Base-by-base conservation (phyloP, 129 eudicot species). In the Tagetes erecta region DNA sequence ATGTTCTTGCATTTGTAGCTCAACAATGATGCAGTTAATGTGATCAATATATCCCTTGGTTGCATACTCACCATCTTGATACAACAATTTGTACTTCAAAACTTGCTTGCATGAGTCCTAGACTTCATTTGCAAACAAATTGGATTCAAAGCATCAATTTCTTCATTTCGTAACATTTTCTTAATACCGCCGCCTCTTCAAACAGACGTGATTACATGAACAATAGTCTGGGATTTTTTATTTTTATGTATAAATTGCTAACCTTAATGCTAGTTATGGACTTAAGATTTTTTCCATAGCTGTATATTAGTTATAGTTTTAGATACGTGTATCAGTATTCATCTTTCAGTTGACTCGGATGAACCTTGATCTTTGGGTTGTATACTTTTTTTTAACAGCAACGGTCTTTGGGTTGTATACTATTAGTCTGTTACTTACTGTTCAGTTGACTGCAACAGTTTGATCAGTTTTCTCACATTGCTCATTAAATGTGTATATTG, bases 21-120 rank as follows among this genome's bases (percentile, higher is more conserved):
- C 63, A 94, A 84, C 88, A 94, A 94, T 49, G 98, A 94, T 56
- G 89, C 78, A 34, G 98, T 94, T 46, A 94, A 94, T 57, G 84
- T 94, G 60, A 86, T 94, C 77, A 94, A 90, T 75, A 85, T 90
- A 81, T 86, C 98, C 58, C 82, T 90, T 38, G 98, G 98, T 38
- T 85, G 93, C 87, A 78, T 88, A 59, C 76, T 94, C 64, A 96
- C 98, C 39, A 75, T 94, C 76, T 35, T 88, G 51, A 77, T 94
- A 71, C 95, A 86, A 79, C 89, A 85, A 84, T 33, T 86, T 67
- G 41, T 90, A 46, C 85, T 89, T 40, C 84, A 77, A 68, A 86
- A 59, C 56, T 82, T 72, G 86, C 69, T 67, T 68, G 34, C 72
- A 41, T 71, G 56, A 71, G 50, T 27, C 36, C 5, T 44, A 51